These are phyloP conservation scores for Apophysomyces elegans DNA, from an alignment of 371 early-diverging fungal species.

Conservation along the genomic window DNA sequence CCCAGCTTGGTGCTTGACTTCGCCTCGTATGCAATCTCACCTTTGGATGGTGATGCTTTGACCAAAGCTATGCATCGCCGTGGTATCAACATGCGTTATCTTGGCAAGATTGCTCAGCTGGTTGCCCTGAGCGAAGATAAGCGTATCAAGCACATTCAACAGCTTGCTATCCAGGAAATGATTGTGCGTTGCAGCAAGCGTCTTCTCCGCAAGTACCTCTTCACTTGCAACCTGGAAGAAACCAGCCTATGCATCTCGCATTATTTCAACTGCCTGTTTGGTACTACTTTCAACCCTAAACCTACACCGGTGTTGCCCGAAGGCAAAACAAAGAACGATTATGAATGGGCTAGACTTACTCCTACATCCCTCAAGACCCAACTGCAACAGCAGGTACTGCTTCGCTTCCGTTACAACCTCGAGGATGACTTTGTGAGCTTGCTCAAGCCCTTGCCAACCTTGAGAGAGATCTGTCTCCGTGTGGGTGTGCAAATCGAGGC, in stretches of 20 bases:
- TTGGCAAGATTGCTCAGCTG: slow-evolving; percentile 75
- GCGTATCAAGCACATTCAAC: slow-evolving; percentile 58
- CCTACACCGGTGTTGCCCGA: slow-evolving; percentile 51
- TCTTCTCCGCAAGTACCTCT: slow-evolving; percentile 74
- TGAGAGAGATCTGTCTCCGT: slow-evolving; percentile 85
- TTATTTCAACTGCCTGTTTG: slow-evolving; percentile 84
- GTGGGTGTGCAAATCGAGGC: slow-evolving; percentile 85
- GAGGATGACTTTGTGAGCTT: slow-evolving; percentile 54
- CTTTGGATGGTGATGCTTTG: slow-evolving; percentile 82
- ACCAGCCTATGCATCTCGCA: slow-evolving; percentile 74
- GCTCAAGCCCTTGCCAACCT: slow-evolving; percentile 66
- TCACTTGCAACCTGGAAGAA: slow-evolving; percentile 57
- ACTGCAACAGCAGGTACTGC: slow-evolving; percentile 64
- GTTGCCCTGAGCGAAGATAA: slow-evolving; percentile 63
- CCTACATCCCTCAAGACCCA: slow-evolving; percentile 59
- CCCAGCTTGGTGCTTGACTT: slow-evolving; percentile 79
- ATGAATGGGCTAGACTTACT: slow-evolving; percentile 61
- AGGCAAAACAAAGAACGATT: slow-evolving; percentile 37
- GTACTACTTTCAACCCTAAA: slow-evolving; percentile 55
- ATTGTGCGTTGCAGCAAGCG: slow-evolving; percentile 84
- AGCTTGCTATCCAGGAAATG: slow-evolving; percentile 81
- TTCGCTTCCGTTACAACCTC: slow-evolving; percentile 79
- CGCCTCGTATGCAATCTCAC: slow-evolving; percentile 72
- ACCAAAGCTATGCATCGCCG: slow-evolving; percentile 89
- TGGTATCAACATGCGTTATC: slow-evolving; percentile 96